Evolutionary conservation across 805 yeast species (phyloP).

Genomic region (Ascoidea asiatica): DNA sequence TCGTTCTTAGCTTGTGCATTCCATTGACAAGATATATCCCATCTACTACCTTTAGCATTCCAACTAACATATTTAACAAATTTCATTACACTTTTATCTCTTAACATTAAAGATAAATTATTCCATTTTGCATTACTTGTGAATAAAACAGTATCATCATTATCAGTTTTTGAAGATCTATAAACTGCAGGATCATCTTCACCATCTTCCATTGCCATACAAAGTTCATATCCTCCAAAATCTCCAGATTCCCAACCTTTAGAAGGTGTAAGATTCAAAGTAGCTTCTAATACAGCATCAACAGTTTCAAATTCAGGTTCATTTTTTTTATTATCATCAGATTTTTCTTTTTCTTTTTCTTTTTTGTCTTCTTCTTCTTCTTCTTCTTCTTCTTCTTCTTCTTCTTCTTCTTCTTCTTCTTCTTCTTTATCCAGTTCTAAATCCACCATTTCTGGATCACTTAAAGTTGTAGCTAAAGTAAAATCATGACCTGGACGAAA

Average conservation of each 20-base stretch:
- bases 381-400: neutral
- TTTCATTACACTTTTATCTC: slow-evolving; percentile 80
- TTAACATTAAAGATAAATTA: slow-evolving; percentile 54
- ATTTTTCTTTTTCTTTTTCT: neutral
- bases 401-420: slow-evolving; percentile 22
- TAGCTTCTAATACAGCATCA: slow-evolving; percentile 58
- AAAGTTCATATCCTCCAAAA: slow-evolving; percentile 86
- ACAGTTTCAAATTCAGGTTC: slow-evolving; percentile 13
- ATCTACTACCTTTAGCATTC: slow-evolving; percentile 80
- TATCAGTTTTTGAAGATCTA: slow-evolving; percentile 34
- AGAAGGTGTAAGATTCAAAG: slow-evolving; percentile 70
- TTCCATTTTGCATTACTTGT: slow-evolving; percentile 82
- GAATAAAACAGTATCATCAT: slow-evolving; percentile 63
- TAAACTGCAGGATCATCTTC: slow-evolving; percentile 66
- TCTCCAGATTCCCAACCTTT: slow-evolving; percentile 83
- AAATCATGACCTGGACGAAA: slow-evolving; percentile 94
- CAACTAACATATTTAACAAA: slow-evolving; percentile 86
- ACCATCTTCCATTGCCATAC: slow-evolving; percentile 49
- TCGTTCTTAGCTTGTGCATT: slow-evolving; percentile 37
- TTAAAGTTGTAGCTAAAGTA: slow-evolving; percentile 67
- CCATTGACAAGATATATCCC: slow-evolving; percentile 84
- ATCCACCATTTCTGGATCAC: slow-evolving; percentile 23
- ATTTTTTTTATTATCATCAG: slow-evolving; percentile 5
- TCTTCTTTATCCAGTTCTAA: slow-evolving; percentile 6
- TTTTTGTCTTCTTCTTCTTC: neutral